phyloP scores from a whole-genome alignment of 2,329 filamentous ascomycete species.

The Furcasterigmium furcatum region DNA sequence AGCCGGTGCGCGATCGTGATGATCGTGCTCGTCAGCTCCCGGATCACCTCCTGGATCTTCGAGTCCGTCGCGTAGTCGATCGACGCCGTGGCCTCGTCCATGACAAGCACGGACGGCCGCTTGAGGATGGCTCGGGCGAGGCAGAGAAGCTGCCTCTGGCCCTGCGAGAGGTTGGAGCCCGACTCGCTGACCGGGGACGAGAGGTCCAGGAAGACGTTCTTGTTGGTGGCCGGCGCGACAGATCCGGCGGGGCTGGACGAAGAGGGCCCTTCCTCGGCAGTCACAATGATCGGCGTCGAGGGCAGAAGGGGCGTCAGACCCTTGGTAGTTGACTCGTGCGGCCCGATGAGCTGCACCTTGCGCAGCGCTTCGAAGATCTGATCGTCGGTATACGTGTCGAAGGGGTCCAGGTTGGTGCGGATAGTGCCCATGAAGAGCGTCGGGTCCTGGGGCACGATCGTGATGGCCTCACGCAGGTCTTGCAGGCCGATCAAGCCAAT shows the following conservation, averaged over 20 bases:
- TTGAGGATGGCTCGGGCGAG: slow-evolving; percentile 91
- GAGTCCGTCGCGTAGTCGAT: slow-evolving; percentile 95
- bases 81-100: slow-evolving; percentile 97
- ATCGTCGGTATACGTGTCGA: slow-evolving; percentile 82
- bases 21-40: slow-evolving; percentile 89
- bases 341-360: slow-evolving; percentile 81
- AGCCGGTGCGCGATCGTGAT: slow-evolving; percentile 95
- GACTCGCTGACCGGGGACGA: slow-evolving; percentile 83
- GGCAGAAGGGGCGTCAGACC: slow-evolving; percentile 18
- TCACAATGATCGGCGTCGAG: slow-evolving; percentile 7
- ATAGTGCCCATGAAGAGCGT: slow-evolving; percentile 93
- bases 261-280: slow-evolving; percentile 2
- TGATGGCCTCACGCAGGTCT: slow-evolving; percentile 88
- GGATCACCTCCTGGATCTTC: slow-evolving; percentile 95
- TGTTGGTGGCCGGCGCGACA: slow-evolving; percentile 64
- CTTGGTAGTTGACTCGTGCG: slow-evolving; percentile 40
- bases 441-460: slow-evolving; percentile 96
- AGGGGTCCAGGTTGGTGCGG: slow-evolving; percentile 89
- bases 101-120: slow-evolving; percentile 87
- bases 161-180: slow-evolving; percentile 91
- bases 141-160: slow-evolving; percentile 91
- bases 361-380: slow-evolving; percentile 84
- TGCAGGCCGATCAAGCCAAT: slow-evolving; percentile 88
- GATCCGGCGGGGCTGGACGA: slow-evolving; percentile 13
- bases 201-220: slow-evolving; percentile 90